These are phyloP conservation scores for Rachicladosporium sp. DNA, from an alignment of 2,329 filamentous ascomycete genomes.

Conservation along the genomic window DNA sequence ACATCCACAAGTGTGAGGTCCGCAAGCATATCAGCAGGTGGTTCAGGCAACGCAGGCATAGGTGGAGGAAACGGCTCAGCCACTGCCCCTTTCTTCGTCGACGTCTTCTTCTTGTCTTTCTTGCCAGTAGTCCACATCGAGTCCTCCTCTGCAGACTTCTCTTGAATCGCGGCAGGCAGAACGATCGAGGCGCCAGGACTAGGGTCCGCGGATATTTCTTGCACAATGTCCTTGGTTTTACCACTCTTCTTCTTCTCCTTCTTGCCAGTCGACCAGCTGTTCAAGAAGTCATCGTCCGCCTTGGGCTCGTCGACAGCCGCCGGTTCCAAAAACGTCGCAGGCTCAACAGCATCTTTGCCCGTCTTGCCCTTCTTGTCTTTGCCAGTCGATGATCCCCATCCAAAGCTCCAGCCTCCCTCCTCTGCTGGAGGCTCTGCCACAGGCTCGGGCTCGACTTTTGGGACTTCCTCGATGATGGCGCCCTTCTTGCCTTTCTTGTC, in stretches of 20 bases:
- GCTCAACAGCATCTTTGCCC: constrained; percentile 8
- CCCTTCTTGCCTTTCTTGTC: constrained; percentile 19
- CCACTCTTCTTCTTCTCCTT: constrained; percentile 38
- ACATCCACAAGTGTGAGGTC: constrained; percentile 10
- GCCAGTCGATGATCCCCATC: constrained; percentile 3
- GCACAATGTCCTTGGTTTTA: constrained; percentile 29
- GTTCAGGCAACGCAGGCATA: constrained; percentile 29
- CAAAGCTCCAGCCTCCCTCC: constrained; percentile 5
- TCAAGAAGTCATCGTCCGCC: constrained; percentile 34
- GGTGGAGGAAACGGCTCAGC: constrained; percentile 33
- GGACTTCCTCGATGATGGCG: constrained; percentile 8
- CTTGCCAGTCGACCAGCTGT: constrained; percentile 44
- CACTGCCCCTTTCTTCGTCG: constrained; percentile 28
- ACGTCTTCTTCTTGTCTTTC: constrained; percentile 43
- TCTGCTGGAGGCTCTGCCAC: not conserved
- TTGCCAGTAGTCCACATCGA: constrained; percentile 29
- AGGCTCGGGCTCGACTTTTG: constrained; percentile 1
- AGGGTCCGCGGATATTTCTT: constrained; percentile 22
- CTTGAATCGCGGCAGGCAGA: constrained; percentile 28
- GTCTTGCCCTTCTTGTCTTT: constrained; percentile 17
- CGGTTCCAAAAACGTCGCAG: constrained; percentile 23
- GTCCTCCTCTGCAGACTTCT: constrained; percentile 25
- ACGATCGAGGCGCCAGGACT: constrained; percentile 26
- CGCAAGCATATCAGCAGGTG: constrained; percentile 18
- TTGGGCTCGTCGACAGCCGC: constrained; percentile 39